Evolutionary conservation across 805 yeast genomes (phyloP).

Genomic region (Candida coquimbonensis): DNA sequence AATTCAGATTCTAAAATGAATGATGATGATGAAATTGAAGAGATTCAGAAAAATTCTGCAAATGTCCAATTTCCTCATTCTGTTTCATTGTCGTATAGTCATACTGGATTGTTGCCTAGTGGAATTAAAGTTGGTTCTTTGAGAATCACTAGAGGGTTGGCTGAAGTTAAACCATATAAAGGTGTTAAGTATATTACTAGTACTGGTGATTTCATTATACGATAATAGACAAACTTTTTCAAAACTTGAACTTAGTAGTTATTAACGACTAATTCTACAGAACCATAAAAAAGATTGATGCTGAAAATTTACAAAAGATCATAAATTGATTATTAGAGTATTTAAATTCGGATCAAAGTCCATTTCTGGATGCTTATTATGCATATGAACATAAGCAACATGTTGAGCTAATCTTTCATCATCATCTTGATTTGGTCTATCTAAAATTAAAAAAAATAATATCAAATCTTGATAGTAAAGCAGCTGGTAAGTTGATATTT

Average conservation of each 20-base stretch:
- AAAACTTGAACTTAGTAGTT: no score
- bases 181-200: conserved; percentile 80
- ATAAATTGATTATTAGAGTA: no score
- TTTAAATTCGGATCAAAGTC: no score
- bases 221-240: conserved; percentile 1
- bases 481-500: conserved; percentile 94
- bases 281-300: no score
- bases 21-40: conserved; percentile 1
- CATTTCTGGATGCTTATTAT: conserved; percentile 75
- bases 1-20: not conserved
- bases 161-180: conserved; percentile 72
- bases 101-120: conserved; percentile 69
- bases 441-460: conserved; percentile 76
- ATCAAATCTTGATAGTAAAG: conserved; percentile 90
- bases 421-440: conserved; percentile 68
- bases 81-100: conserved; percentile 44
- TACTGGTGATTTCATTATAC: conserved; percentile 44
- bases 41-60: not conserved
- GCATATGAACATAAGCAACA: conserved; percentile 94
- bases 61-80: conserved; percentile 32
- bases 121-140: conserved; percentile 64
- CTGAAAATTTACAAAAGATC: no score
- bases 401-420: conserved; percentile 89
- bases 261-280: no score
- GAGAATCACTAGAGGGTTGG: conserved; percentile 52